These are phyloP conservation scores for Ustilago curta DNA, from an alignment of 1,284 basidiomycete species.

Conservation along the genomic window DNA sequence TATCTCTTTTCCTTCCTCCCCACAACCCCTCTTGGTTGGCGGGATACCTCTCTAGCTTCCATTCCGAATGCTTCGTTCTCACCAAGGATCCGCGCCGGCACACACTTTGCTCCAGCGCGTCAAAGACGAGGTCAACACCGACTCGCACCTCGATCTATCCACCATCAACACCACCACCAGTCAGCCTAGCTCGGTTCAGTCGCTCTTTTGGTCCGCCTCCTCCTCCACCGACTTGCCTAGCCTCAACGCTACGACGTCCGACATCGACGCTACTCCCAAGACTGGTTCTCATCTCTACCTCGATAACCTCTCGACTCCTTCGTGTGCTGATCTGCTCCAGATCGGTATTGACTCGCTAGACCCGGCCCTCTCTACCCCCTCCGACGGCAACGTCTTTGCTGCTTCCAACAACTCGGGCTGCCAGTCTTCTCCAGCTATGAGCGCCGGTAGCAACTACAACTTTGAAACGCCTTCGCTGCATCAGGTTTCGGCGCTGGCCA, in stretches of 20 bases:
- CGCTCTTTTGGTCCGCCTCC: not conserved
- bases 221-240: not conserved
- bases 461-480: conserved; percentile 37
- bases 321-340: conserved; percentile 17
- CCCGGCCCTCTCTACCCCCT: not conserved
- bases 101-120: conserved; percentile 33
- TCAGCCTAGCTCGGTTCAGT: conserved; percentile 22
- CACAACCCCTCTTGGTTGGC: conserved; percentile 20
- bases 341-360: conserved; percentile 21
- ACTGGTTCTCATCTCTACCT: conserved; percentile 22
- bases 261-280: conserved; percentile 31
- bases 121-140: conserved; percentile 12
- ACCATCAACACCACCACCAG: not conserved
- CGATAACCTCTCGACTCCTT: conserved; percentile 15
- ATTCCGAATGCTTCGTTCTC: conserved; percentile 41
- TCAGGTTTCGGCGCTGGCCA: conserved; percentile 25
- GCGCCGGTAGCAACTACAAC: conserved; percentile 35
- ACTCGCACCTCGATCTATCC: conserved; percentile 1
- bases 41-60: not conserved
- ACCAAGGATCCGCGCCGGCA: conserved; percentile 33
- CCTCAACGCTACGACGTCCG: not conserved
- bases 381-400: conserved; percentile 11
- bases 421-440: conserved; percentile 37
- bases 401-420: conserved; percentile 15
- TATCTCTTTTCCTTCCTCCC: not conserved